phyloP scores from a whole-genome alignment of 768 basidiomycete genomes.

The Phlebiopsis flavidoalba region DNA sequence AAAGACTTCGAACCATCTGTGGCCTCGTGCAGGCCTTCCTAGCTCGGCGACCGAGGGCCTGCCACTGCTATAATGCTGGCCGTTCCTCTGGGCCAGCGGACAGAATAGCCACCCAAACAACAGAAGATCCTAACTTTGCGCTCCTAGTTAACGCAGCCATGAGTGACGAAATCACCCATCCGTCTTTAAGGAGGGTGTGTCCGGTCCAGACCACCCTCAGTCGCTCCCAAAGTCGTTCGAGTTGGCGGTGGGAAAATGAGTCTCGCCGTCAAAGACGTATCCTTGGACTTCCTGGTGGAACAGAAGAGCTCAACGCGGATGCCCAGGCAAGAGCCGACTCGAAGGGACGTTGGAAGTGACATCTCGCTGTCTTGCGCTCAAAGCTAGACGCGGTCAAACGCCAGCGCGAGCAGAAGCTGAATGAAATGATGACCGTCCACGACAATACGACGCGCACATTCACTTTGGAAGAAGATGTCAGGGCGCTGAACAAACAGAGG shows the following conservation, averaged over 20 bases:
- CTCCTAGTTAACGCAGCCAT: slow-evolving; percentile 98
- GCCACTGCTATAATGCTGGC: slow-evolving; percentile 48
- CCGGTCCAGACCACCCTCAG: slow-evolving; percentile 44
- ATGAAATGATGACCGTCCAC: slow-evolving; percentile 50
- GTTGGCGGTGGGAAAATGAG: slow-evolving; percentile 79
- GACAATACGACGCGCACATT: slow-evolving; percentile 51
- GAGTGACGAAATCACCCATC: slow-evolving; percentile 88
- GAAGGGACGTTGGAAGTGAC: slow-evolving; percentile 46
- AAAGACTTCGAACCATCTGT: slow-evolving; percentile 96
- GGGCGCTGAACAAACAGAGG: slow-evolving; percentile 57
- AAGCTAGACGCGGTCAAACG: slow-evolving; percentile 70
- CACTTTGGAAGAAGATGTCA: slow-evolving; percentile 68
- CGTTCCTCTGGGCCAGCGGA: slow-evolving; percentile 33
- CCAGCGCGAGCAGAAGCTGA: slow-evolving; percentile 51
- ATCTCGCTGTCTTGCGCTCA: slow-evolving; percentile 50
- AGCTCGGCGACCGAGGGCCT: slow-evolving; percentile 46
- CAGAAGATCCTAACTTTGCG: slow-evolving; percentile 88
- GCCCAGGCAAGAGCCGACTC: too few relatives aligned
- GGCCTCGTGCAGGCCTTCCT: slow-evolving; percentile 86
- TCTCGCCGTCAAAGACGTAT: slow-evolving; percentile 75
- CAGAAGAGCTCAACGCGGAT: slow-evolving; percentile 42
- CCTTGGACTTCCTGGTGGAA: slow-evolving; percentile 83
- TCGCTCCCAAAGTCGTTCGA: slow-evolving; percentile 82
- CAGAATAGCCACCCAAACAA: slow-evolving; percentile 38
- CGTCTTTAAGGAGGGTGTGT: slow-evolving; percentile 81